Base-by-base conservation (phyloP, 2,329 filamentous ascomycete genomes). In the Ophiostoma montium region DNA sequence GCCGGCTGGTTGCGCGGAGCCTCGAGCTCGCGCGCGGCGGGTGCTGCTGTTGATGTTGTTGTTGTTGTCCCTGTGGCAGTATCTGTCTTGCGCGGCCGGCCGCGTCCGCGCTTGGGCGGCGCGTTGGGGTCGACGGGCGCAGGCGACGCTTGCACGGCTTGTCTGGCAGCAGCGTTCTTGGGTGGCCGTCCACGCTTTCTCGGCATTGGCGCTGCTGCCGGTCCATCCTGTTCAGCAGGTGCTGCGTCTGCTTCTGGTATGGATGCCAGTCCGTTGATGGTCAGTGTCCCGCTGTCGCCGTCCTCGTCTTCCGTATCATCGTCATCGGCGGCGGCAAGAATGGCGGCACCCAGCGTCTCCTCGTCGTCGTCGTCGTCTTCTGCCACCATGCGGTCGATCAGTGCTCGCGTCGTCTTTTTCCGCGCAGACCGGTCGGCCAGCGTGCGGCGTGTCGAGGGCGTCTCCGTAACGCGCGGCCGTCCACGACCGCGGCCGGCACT, bases 381-480 rank as follows among this genome's bases (percentile, higher is more conserved):
- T 18, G 74, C 72, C 11, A 84, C 70, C 7, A 80, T 79, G 39
- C 80, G 80, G 59, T 89, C 80, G 35, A 94, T 81, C 47, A 95
- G 67, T 3, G 79, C 77, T 47, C 80, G 74, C 19, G 84, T 84
- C 62, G 86, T 94, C 70, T 95, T 95, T 59, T 81, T 81, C 58
- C 84, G 79, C 2, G 89, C 90, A 5, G 89, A 95, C 45, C 84
- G 80, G 65, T 95, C 87, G 18, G 84, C 84, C 55, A 86, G 84
- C 54, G 74, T 77, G 38, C 75, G 71, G 56, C 79, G 74, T 19
- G 52, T 50, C 35, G 76, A 75, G 0, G 85, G 82, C 1, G 82
- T 86, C 33, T 60, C 57, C 32, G 27, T 44, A 5, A 18, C 5
- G 11, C 42, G 27, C 16, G 41, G 23, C n/a, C 42, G 42, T 67